phyloP scores from a whole-genome alignment of 441 rosid genomes.

The Macaranga tanarius region DNA sequence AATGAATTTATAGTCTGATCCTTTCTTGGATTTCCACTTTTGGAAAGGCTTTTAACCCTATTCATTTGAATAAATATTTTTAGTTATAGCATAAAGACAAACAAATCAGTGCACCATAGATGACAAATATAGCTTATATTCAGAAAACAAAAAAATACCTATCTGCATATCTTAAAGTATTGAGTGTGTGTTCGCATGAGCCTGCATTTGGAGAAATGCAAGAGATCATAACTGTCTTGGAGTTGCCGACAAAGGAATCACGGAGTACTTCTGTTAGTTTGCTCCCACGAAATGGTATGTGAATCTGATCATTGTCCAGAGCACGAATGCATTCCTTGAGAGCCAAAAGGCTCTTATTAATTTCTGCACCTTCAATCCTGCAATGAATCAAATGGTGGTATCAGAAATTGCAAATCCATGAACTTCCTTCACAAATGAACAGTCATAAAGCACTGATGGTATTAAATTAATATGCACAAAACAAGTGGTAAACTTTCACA shows the following conservation, averaged over 20 bases:
- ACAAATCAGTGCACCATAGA: slow-evolving; percentile 8
- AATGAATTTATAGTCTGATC: slow-evolving; percentile 57
- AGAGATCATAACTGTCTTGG: slow-evolving; percentile 96
- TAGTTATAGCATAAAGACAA: slow-evolving; percentile 13
- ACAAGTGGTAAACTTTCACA: too few species aligned
- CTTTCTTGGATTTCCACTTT: slow-evolving; percentile 78
- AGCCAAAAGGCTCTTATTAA: slow-evolving; percentile 96
- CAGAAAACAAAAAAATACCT: slow-evolving; percentile 50
- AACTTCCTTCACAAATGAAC: slow-evolving; percentile 1
- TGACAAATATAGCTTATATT: slow-evolving; percentile 19
- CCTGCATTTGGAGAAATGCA: slow-evolving; percentile 99
- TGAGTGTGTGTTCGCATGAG: slow-evolving; percentile 95
- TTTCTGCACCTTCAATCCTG: slow-evolving; percentile 99
- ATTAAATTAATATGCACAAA: not conserved
- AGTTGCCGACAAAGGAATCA: slow-evolving; percentile 97
- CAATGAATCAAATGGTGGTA: slow-evolving; percentile 23
- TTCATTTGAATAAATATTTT: slow-evolving; percentile 26
- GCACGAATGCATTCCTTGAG: slow-evolving; percentile 99
- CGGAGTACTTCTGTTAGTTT: slow-evolving; percentile 98
- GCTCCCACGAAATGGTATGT: slow-evolving; percentile 98
- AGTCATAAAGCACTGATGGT: not conserved
- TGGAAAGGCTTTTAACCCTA: slow-evolving; percentile 98
- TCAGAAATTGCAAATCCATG: slow-evolving; percentile 19
- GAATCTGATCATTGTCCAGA: slow-evolving; percentile 94
- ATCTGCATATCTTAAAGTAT: slow-evolving; percentile 97